phyloP scores from a whole-genome alignment of 108 stramenopile genomes.

The Pseudonitzschia multiseries region DNA sequence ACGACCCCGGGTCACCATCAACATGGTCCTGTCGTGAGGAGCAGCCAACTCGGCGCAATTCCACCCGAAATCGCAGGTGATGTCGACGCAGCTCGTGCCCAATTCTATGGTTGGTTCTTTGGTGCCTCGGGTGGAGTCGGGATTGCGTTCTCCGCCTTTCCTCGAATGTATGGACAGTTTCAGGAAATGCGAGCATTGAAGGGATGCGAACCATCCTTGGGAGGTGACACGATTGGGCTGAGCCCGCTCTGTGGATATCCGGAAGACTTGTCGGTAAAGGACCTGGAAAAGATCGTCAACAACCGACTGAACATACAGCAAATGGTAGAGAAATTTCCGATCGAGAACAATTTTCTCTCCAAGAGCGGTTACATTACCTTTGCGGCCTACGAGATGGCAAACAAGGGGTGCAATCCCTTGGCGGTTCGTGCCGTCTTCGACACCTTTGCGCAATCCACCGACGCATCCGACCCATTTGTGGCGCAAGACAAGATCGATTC shows the following conservation, averaged over 20 bases:
- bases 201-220: slow-evolving; percentile 41
- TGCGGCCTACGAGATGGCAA: slow-evolving; percentile 51
- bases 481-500: slow-evolving; percentile 60
- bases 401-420: slow-evolving; percentile 59
- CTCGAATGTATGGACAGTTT: slow-evolving; percentile 53
- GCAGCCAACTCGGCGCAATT: neutral
- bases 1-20: neutral
- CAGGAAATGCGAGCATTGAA: slow-evolving; percentile 37
- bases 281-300: slow-evolving; percentile 58
- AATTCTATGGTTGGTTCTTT: slow-evolving; percentile 54
- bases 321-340: slow-evolving; percentile 61
- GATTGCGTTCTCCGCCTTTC: slow-evolving; percentile 57
- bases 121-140: slow-evolving; percentile 70
- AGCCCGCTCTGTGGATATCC: slow-evolving; percentile 67
- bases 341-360: slow-evolving; percentile 57
- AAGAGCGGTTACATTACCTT: slow-evolving; percentile 66
- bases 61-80: slow-evolving; percentile 8
- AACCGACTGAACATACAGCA: slow-evolving; percentile 59
- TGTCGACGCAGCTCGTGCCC: neutral
- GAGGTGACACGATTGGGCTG: slow-evolving; percentile 53
- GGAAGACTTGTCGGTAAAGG: slow-evolving; percentile 54
- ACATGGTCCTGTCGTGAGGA: neutral
- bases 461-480: slow-evolving; percentile 53
- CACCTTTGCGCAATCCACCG: slow-evolving; percentile 48
- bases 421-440: slow-evolving; percentile 75